phyloP scores from a whole-genome alignment of 1,284 basidiomycete genomes.

The Tranzscheliella williamsii region DNA sequence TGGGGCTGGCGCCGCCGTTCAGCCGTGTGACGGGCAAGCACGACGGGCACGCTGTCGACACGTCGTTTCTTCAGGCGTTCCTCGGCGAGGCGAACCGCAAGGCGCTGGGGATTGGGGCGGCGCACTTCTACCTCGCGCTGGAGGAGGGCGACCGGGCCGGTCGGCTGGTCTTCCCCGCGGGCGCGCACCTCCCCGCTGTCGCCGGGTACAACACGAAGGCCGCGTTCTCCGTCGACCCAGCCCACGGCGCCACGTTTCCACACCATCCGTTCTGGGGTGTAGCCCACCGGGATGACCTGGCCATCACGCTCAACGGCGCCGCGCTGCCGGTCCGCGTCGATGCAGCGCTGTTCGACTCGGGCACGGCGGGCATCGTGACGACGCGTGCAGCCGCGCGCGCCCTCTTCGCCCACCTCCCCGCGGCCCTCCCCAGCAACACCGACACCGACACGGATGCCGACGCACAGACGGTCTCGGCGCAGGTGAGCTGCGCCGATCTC shows the following conservation, averaged over 20 bases:
- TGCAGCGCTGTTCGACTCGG: slow-evolving; percentile 17
- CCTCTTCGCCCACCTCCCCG: too few species aligned
- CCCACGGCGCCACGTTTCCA: slow-evolving; percentile 8
- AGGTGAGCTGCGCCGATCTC: too few species aligned
- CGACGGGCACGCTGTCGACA: slow-evolving; percentile 3
- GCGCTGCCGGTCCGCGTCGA: slow-evolving; percentile 7
- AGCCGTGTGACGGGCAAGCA: too few species aligned
- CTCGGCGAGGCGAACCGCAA: slow-evolving; percentile 1
- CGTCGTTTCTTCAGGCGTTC: slow-evolving; percentile 13
- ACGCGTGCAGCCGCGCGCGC: too few species aligned
- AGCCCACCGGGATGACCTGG: slow-evolving; percentile 13
- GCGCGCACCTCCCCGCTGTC: slow-evolving; percentile 1
- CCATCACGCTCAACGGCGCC: slow-evolving; percentile 1
- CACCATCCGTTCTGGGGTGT: slow-evolving; percentile 19
- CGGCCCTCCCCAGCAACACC: too few species aligned
- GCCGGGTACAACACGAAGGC: background rate
- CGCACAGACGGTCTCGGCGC: too few species aligned
- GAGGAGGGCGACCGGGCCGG: slow-evolving; percentile 1
- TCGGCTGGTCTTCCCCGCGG: slow-evolving; percentile 20
- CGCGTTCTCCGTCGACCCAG: slow-evolving; percentile 6
- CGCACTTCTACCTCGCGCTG: slow-evolving; percentile 16
- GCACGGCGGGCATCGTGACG: slow-evolving; percentile 23
- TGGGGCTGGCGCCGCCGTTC: slow-evolving; percentile 27
- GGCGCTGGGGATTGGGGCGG: slow-evolving; percentile 5
- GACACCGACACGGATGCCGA: too few species aligned